These are phyloP conservation scores for Aspergillus udagawae DNA, from an alignment of 2,329 filamentous ascomycete genomes.

Conservation along the genomic window DNA sequence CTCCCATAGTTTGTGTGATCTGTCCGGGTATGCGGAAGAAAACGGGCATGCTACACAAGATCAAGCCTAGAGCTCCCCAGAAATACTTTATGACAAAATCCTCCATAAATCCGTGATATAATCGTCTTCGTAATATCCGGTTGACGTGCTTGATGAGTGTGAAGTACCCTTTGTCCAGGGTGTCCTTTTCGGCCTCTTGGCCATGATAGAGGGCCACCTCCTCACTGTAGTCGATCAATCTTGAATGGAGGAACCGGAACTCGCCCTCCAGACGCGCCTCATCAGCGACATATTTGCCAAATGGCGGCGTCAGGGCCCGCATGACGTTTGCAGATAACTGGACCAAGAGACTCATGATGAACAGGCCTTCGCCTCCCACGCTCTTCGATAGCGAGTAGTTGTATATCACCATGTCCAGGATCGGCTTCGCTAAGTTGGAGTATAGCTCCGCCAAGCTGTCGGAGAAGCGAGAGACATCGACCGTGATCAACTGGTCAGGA, in stretches of 20 bases:
- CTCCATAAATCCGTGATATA: conserved; percentile 99
- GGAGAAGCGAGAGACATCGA: conserved; percentile 94
- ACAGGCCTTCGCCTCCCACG: conserved; percentile 92
- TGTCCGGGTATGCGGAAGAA: conserved; percentile 88
- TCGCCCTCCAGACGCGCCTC: conserved; percentile 93
- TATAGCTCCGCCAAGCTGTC: conserved; percentile 93
- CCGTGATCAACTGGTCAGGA: conserved; percentile 92
- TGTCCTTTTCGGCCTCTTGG: conserved; percentile 92
- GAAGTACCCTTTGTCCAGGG: conserved; percentile 96
- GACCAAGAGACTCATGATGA: conserved; percentile 91
- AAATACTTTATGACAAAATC: conserved; percentile 99
- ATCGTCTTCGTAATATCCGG: conserved; percentile 79
- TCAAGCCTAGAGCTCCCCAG: conserved; percentile 88
- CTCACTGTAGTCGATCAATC: conserved; percentile 92
- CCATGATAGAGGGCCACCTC: conserved; percentile 90
- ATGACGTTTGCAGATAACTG: conserved; percentile 90
- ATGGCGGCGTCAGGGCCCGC: conserved; percentile 90
- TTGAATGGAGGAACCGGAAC: conserved; percentile 90
- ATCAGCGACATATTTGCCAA: conserved; percentile 95
- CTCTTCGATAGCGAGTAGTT: conserved; percentile 90
- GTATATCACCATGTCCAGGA: conserved; percentile 95
- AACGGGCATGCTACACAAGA: conserved; percentile 91
- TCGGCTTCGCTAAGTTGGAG: conserved; percentile 90
- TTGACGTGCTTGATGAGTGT: conserved; percentile 99
- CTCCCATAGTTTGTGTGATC: conserved; percentile 47